phyloP scores from a whole-genome alignment of 345 rosid genomes.

The Murraya koenigii region DNA sequence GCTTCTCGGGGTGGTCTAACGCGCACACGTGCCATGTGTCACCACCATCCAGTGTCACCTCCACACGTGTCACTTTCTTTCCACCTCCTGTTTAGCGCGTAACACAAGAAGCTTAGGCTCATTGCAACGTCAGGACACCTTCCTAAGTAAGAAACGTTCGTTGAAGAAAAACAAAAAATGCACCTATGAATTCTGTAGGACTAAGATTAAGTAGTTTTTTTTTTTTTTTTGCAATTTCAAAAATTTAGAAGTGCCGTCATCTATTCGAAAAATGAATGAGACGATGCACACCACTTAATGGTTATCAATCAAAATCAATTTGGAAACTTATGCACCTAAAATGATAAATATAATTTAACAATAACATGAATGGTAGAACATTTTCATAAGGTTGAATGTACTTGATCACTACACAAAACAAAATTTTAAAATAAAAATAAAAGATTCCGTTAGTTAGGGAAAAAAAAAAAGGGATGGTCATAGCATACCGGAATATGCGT shows the following conservation, averaged over 20 bases:
- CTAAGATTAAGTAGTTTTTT: background rate
- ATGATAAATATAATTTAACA: too few species aligned
- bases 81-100: constrained; percentile 61
- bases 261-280: background rate
- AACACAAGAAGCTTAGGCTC: constrained; percentile 9
- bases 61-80: constrained; percentile 91
- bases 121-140: background rate
- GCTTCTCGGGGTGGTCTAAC: constrained; percentile 69
- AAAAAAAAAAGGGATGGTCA: background rate
- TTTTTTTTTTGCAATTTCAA: background rate
- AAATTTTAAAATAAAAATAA: background rate
- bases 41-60: constrained; percentile 90
- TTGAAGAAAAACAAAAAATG: background rate
- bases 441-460: background rate
- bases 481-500: constrained; percentile 78
- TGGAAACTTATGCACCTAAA: too few species aligned
- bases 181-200: background rate
- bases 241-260: background rate
- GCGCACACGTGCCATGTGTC: constrained; percentile 86
- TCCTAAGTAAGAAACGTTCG: background rate
- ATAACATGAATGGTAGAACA: too few species aligned
- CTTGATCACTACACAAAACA: too few species aligned
- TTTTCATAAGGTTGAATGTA: too few species aligned
- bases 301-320: background rate
- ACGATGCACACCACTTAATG: background rate